Evolutionary conservation across 2,329 filamentous ascomycete genomes (phyloP), one percentile per base, ranked within the genome.

Genomic region (Aspergillus proliferans): DNA sequence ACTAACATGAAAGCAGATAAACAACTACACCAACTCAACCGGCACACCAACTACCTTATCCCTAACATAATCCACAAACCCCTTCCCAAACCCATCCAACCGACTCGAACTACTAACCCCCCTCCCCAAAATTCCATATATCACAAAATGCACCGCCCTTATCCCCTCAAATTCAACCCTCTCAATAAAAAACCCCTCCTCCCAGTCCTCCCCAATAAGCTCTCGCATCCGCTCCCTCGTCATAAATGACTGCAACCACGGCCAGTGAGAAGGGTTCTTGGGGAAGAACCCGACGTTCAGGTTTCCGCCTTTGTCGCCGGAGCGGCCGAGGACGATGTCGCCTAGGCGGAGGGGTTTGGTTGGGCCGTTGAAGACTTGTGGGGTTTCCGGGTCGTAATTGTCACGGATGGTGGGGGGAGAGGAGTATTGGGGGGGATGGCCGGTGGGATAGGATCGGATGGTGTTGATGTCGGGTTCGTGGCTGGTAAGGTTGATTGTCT

Each of bases 31-130:
- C 38, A 40, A 42, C 8, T 22, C 18, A 22, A 61, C 56, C 1
- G 72, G 73, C 41, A 74, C 63, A 36, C 72, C 65, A 36, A 76
- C 66, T n/a, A 69, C 57, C 43, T 65, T 65, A 50, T 73, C 74
- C 21, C 75, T 58, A 30, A 79, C 56, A 59, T 74, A 80, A 63
- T 80, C 77, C 12, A 69, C 74, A 56, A 79, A 77, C 0, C 76
- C 76, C 56, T 81, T 81, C 1, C 74, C 78, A 53, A 80, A 64
- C 9, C 65, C 64, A 63, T 81, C 78, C 15, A 81, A 52, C 36
- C 69, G 57, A 21, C 62, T 68, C 8, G 72, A 74, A 48, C 75
- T 76, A 52, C 75, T 79, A 3, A 80, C 75, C 0, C 71, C 72
- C 0, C 69, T 51, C 0, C 71, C 73, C 14, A 78, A 57, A 18